Conservation (phyloP, 352 stramenopile genomes). For the Phytophthora cajani region DNA sequence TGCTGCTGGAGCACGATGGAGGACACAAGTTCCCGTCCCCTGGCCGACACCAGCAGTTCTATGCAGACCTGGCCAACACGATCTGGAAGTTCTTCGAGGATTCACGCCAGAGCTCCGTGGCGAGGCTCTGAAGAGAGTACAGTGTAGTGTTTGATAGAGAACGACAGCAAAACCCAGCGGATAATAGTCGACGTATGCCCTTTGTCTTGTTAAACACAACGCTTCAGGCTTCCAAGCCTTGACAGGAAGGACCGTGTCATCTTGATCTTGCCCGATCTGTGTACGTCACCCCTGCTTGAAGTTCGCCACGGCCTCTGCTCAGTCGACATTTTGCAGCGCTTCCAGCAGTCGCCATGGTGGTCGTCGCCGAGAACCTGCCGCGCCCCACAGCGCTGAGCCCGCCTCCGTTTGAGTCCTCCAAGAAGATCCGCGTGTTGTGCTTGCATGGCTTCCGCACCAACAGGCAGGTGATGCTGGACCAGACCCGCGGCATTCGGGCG, state of each 20-base stretch:
- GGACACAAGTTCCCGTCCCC: conserved; percentile 78
- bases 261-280: conserved; percentile 13
- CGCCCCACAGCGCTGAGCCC: conserved; percentile 16
- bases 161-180: conserved; percentile 12
- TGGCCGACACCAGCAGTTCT: conserved; percentile 52
- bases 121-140: conserved; percentile 28
- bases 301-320: conserved; percentile 23
- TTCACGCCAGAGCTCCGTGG: conserved; percentile 36
- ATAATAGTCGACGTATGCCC: conserved; percentile 16
- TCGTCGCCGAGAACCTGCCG: conserved; percentile 26
- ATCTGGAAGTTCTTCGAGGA: conserved; percentile 60
- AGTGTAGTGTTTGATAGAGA: conserved; percentile 18
- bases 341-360: conserved; percentile 18
- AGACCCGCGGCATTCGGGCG: conserved; percentile 47
- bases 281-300: conserved; percentile 32
- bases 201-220: conserved; percentile 12
- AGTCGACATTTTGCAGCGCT: conserved; percentile 33
- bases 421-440: conserved; percentile 55
- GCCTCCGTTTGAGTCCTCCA: conserved; percentile 12
- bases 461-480: conserved; percentile 49
- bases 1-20: conserved; percentile 52
- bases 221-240: conserved; percentile 1
- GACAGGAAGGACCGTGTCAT: conserved; percentile 3
- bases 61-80: conserved; percentile 43
- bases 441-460: conserved; percentile 68